Base-by-base conservation (phyloP, 306 rosid genomes). In the Glycine soja region DNA sequence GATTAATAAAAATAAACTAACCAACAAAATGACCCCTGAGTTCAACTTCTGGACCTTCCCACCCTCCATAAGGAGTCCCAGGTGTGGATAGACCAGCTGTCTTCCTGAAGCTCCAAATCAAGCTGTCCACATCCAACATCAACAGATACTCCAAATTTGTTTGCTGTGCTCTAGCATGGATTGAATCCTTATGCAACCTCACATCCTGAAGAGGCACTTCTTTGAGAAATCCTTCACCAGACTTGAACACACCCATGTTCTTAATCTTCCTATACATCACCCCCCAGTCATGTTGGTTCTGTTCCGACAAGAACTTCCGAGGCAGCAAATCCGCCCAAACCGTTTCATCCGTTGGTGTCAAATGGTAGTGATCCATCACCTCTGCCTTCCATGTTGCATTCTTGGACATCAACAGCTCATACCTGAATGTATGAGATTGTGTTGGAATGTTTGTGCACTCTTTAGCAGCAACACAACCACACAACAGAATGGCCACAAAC, bases 1-100 rank as follows among this genome's bases (percentile, higher is more conserved):
- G 30, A 77, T 61, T 4, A 45, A 78, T 47, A 61, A 76, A 51
- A 51, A 51, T 15, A 53, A 78, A 87, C 85, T 70, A 45, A 95
- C 97, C 99, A 69, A 95, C 97, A 82, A 93, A 95, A 86, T 95
- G 99, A 45, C 99, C 99, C 24, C 99, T 89, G 43, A 95, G 97
- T 80, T 95, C 99, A 63, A 13, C 0, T 10, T 3, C 1, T 3
- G 94, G 75, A 3, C 0, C 80, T 81, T 95, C 99, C 99, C 97
- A 95, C 0, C 93, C 97, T 7, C 66, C 75, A 74, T 91, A 91
- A 38, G 97, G 88, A 18, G 15, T 73, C 1, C 93, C 97, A n/a
- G 91, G 91, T 8, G 95, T 91, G 13, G 91, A 52, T 76, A 95
- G 81, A 82, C 90, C 95, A 19, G 99, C 97, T 0, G 92, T 95